phyloP scores from a whole-genome alignment of 129 eudicot genomes.

The Silybum marianum region DNA sequence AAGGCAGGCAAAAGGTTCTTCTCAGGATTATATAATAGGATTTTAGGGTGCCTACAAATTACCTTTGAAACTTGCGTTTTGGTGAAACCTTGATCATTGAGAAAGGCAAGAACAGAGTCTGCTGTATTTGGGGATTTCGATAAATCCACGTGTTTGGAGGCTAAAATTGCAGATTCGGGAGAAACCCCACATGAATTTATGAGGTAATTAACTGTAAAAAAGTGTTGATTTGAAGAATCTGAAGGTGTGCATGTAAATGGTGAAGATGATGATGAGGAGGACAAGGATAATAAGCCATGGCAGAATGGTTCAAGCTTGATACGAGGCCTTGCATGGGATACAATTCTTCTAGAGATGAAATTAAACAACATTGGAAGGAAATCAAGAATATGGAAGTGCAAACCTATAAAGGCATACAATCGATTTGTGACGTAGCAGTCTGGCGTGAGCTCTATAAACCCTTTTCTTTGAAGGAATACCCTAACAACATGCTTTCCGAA shows the following conservation, averaged over 20 bases:
- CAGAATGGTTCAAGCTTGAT: background rate
- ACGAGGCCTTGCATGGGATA: conserved; percentile 9
- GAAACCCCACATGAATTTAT: conserved; percentile 53
- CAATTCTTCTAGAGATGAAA: conserved; percentile 15
- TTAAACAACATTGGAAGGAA: conserved; percentile 32
- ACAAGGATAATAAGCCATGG: conserved; percentile 8
- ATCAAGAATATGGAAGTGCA: background rate
- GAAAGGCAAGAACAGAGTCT: conserved; percentile 38
- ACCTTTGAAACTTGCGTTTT: conserved; percentile 31
- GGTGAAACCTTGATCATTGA: conserved; percentile 39
- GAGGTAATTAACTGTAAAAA: conserved; percentile 44
- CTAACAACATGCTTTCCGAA: background rate
- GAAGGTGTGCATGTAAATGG: conserved; percentile 2
- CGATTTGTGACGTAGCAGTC: conserved; percentile 4
- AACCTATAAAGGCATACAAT: conserved; percentile 12
- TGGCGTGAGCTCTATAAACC: conserved; percentile 1
- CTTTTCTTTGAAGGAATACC: conserved; percentile 18
- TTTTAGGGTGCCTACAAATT: conserved; percentile 26
- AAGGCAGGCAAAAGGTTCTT: conserved; percentile 46
- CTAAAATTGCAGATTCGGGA: conserved; percentile 37
- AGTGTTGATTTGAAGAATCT: conserved; percentile 15
- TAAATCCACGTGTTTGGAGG: conserved; percentile 29
- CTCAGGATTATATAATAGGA: conserved; percentile 30
- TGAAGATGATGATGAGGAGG: conserved; percentile 6
- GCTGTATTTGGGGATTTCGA: conserved; percentile 29